phyloP scores from a whole-genome alignment of 2,329 filamentous ascomycete species.

The Harringtonia lauricola region DNA sequence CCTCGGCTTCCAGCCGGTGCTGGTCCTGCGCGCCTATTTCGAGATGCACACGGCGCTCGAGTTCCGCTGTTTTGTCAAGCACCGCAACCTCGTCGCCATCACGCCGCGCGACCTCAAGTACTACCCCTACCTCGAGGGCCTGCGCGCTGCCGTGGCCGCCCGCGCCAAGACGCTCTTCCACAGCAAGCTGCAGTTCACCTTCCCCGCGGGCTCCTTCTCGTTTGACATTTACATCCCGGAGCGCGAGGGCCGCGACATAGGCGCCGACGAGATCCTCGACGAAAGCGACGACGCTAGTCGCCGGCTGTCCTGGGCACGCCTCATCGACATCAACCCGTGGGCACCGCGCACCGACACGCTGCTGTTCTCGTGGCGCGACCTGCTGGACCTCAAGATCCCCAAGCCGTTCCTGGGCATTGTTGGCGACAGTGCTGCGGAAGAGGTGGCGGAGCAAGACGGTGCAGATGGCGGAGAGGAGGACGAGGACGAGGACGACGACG shows the following conservation, averaged over 20 bases:
- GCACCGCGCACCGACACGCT: conserved; percentile 79
- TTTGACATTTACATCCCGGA: conserved; percentile 91
- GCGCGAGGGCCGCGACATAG: conserved; percentile 32
- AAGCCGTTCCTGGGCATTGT: conserved; percentile 40
- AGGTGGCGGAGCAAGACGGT: conserved; percentile 22
- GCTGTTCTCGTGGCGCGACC: conserved; percentile 81
- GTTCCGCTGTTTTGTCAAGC: conserved; percentile 89
- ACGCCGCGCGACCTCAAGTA: conserved; percentile 85
- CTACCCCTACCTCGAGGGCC: conserved; percentile 63
- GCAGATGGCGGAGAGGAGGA: conserved; percentile 16
- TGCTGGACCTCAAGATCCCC: conserved; percentile 60
- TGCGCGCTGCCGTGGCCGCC: conserved; percentile 56
- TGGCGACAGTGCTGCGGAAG: conserved; percentile 14
- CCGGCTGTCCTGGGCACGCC: conserved; percentile 62
- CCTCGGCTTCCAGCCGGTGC: conserved; percentile 55
- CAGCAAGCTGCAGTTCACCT: conserved; percentile 59
- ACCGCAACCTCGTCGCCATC: conserved; percentile 68
- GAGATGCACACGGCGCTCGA: conserved; percentile 83
- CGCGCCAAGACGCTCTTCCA: conserved; percentile 70
- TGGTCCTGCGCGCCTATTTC: conserved; percentile 82
- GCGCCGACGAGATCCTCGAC: conserved; percentile 24
- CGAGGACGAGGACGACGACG: conserved; percentile 31
- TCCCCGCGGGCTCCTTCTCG: conserved; percentile 72
- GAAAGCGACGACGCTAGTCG: conserved; percentile 27
- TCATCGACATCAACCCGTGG: conserved; percentile 96